Base-by-base conservation (phyloP, 2,329 filamentous ascomycete genomes). In the Fusarium incarnatum region DNA sequence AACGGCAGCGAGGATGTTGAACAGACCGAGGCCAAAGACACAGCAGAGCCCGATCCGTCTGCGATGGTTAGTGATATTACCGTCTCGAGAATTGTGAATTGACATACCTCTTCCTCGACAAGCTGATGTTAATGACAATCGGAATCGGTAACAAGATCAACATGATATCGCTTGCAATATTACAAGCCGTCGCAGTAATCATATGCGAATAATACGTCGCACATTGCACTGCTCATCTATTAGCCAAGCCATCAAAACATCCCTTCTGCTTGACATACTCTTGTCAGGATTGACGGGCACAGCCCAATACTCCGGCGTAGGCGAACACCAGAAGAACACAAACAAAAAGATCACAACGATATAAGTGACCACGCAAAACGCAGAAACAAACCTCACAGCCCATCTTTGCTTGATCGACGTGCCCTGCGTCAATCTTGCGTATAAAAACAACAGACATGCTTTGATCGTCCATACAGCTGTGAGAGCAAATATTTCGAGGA, bases 21-120 rank as follows among this genome's bases (percentile, higher is more conserved):
- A 85, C 6, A 85, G 73, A 2, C 88, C 88, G 4, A 90, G 80
- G 4, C 83, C 80, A 75, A 91, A 89, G 30, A 90, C 83, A 30
- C 79, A 81, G 47, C 85, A 81, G 1, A 90, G 78, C 0, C 87
- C 81, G 1, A 85, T 52, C 73, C 90, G 90, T 59, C 86, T 80
- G 18, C 1, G 6, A 6, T 1, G 25, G 59, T 69, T 11, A 71
- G 50, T 41, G 1, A 10, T 15, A 2, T 2, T 3, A 4, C 18
- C 37, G 2, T 5, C 4, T 16, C 16, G 4, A 3, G 2, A 3
- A 12, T 6, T 3, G 5, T 0, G 0, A 3, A 5, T 1, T 3
- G 6, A 45, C 49, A 18, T 12, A 72, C 72, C 69, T 73, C 59
- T 78, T 79, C 7, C 75, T 60, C 8, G 80, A 80, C 2, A 85